Evolutionary conservation across 352 stramenopile species (phyloP).

Genomic region (Phytophthora cryptogea): DNA sequence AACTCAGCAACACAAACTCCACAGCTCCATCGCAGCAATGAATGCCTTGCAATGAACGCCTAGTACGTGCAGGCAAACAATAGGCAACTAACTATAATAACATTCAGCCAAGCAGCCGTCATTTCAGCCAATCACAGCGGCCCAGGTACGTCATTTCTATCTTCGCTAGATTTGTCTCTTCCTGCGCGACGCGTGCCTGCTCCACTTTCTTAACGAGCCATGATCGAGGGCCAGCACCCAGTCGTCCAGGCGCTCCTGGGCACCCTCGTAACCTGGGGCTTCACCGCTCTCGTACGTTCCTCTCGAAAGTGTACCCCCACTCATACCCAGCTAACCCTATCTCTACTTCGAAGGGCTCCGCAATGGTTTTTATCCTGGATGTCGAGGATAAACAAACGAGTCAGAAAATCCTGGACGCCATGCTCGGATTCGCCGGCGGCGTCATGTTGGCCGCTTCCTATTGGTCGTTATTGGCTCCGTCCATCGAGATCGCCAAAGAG

Average conservation of each 20-base stretch:
- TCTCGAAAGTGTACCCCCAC: not conserved
- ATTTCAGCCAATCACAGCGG: constrained; percentile 5
- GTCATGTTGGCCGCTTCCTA: constrained; percentile 92
- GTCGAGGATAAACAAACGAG: constrained; percentile 72
- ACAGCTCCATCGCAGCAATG: no score
- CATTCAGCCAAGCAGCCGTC: not conserved
- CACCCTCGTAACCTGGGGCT: constrained; percentile 83
- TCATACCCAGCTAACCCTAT: not conserved
- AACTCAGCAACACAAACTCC: no score
- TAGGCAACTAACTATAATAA: no score
- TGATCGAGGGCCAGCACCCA: constrained; percentile 79
- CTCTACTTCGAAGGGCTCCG: constrained; percentile 46
- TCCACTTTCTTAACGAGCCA: constrained; percentile 14
- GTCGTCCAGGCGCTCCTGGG: constrained; percentile 82
- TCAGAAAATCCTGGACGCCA: constrained; percentile 84
- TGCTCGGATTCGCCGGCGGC: constrained; percentile 89
- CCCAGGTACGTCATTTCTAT: constrained; percentile 18
- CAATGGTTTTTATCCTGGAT: constrained; percentile 84
- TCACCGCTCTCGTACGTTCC: constrained; percentile 69
- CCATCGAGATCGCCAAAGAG: constrained; percentile 87
- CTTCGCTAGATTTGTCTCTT: not conserved
- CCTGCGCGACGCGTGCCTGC: no score
- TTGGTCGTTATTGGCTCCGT: constrained; percentile 85
- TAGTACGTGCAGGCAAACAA: no score
- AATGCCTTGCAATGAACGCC: no score